These are phyloP conservation scores for Diaporthe sp. DNA, from an alignment of 2,329 filamentous ascomycete species.

Conservation along the genomic window DNA sequence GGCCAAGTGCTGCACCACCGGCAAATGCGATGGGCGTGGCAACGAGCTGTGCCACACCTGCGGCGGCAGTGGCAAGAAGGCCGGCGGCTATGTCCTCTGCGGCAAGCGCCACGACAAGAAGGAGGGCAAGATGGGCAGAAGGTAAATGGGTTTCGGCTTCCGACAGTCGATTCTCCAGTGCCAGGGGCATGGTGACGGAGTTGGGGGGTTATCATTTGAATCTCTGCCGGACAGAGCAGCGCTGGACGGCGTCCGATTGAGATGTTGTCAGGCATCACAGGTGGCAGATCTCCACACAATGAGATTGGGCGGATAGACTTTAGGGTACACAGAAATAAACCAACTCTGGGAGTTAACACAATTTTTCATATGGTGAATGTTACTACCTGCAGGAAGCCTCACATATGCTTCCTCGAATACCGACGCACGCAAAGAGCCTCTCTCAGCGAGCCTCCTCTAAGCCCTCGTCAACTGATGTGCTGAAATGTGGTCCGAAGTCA, in stretches of 20 bases:
- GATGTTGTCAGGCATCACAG: background rate
- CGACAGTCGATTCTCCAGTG: too few relatives aligned
- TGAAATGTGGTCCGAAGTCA: background rate
- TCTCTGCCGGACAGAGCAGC: background rate
- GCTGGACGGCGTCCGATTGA: background rate
- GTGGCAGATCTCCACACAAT: slow-evolving; percentile 1
- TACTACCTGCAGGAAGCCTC: background rate
- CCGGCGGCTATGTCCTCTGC: background rate
- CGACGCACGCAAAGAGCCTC: background rate
- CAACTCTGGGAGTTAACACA: background rate
- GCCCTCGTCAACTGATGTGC: background rate
- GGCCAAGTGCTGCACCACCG: background rate
- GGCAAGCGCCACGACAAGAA: background rate
- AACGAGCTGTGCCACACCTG: background rate
- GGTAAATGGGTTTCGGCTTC: background rate
- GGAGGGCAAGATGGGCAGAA: background rate
- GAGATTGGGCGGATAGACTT: background rate
- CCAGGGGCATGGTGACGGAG: background rate
- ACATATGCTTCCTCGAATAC: background rate
- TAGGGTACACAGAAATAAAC: background rate
- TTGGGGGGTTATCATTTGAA: background rate
- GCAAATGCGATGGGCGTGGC: background rate
- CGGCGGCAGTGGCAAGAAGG: background rate
- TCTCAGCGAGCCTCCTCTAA: background rate
- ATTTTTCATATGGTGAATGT: background rate